Base-by-base conservation (phyloP, 2,329 filamentous ascomycete genomes). In the Alternaria infectoria region DNA sequence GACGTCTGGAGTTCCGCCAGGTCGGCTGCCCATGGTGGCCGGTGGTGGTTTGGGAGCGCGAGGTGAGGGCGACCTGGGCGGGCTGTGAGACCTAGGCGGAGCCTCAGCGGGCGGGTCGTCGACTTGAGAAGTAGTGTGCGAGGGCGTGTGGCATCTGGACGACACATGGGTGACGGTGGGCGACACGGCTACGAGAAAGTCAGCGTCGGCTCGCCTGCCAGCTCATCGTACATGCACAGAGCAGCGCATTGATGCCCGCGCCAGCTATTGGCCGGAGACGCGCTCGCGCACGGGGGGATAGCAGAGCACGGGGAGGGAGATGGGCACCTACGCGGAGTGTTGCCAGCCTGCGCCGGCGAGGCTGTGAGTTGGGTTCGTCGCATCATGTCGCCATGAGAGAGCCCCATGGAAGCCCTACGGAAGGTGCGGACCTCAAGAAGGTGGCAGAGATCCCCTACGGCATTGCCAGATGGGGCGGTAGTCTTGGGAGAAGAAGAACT, bases 311-410 rank as follows among this genome's bases (percentile, higher is more conserved):
- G 45, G 62, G 49, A 59, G 52, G 54, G 19, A 36, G 12, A 59
- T 45, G 21, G 49, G 67, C 69, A 90, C 88, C 78, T 89, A 90
- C 88, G 84, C 74, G 85, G 82, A 79, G 86, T 85, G 70, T 86
- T 82, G 54, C 17, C 36, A 15, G 86, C 83, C 81, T 85, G 85
- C 80, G 87, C 87, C 72, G 87, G 89, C 69, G 88, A 89, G 69
- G 77, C 76, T 66, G 75, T 77, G 64, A 69, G 70, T 63, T 75
- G 75, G 67, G 58, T 76, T 71, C 76, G 74, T 69, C 72, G 75
- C 61, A 78, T 77, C 76, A 77, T 79, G 74, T 73, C 69, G 72
- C 69, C 73, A 71, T 72, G 62, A 56, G 60, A 26, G 36, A 43
- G 65, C 67, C 45, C 57, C 55, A 66, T 62, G 23, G 54, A 59